Evolutionary conservation across 495 filamentous ascomycete species (phyloP), one percentile per base, ranked within the genome.

Genomic region (Tuber umbilicatum): DNA sequence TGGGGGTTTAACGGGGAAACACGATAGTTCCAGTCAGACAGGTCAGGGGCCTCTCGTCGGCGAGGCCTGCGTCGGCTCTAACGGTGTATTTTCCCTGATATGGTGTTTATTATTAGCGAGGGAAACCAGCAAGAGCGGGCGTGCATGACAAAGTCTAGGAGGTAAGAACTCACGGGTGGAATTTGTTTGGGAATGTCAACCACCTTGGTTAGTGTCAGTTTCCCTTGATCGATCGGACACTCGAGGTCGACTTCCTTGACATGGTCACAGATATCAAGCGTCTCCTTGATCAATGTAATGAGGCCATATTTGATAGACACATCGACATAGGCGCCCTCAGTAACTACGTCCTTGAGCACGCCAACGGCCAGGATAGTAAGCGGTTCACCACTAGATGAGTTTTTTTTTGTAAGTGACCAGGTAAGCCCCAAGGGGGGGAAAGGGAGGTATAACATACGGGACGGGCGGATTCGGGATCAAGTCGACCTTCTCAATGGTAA

Each of bases 261-360:
- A 83, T 97, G 88, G 35, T 97, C 91, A 85, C 95, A 99, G 19
- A 98, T 88, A 82, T 97, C 90, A 79, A 90, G 89, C 73, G 84
- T 85, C 73, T 91, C 90, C 79, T 88, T 91, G 84, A 99, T 88
- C 73, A 99, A 86, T 69, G 90, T 92, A 82, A 99, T 97, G 79
- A 97, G 85, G 77, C 93, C 95, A 83, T 94, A 99, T 84, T 97
- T 97, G 85, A 98, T 94, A 73, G 90, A 87, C 42, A 99, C 83
- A 41, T 90, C 86, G 45, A 97, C 90, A 74, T 89, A 90, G 60
- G 96, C 91, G 71, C 92, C 94, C 50, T 92, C 82, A n/a, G 88
- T 86, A 74, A 99, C 86, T 19, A 83, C 79, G 74, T 94, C 83
- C 73, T 84, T 86, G 68, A 99, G 85, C 23, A 83, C 89, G 74